Conservation (phyloP, 164 flowering plant genomes). For the Vitis rupestris region DNA sequence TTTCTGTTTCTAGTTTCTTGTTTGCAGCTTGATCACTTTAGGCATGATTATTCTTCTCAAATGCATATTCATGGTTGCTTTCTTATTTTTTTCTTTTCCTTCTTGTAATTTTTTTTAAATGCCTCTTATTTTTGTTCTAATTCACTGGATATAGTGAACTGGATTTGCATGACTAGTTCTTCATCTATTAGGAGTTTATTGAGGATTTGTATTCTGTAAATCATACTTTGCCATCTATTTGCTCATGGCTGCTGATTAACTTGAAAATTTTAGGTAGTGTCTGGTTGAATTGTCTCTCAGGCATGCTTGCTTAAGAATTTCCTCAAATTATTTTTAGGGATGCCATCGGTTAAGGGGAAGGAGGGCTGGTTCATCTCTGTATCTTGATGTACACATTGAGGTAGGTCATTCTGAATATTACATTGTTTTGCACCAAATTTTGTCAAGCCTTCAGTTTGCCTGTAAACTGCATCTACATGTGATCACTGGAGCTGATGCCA, state of each 20-base stretch:
- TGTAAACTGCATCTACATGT: neutral
- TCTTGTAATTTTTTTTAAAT: too few relatives aligned
- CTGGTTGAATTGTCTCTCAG: neutral
- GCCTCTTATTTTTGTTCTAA: too few relatives aligned
- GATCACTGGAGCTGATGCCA: neutral
- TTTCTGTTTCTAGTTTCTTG: too few relatives aligned
- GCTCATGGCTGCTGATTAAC: neutral
- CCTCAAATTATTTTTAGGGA: conserved; percentile 46
- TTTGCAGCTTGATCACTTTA: too few relatives aligned
- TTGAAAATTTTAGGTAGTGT: neutral
- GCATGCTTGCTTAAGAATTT: neutral
- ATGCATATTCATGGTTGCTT: too few relatives aligned
- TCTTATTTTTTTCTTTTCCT: too few relatives aligned
- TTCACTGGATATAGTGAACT: too few relatives aligned
- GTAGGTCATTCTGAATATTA: conserved; percentile 26
- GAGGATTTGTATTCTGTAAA: neutral
- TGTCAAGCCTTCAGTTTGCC: neutral
- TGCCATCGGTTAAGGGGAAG: conserved; percentile 88
- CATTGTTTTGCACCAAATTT: neutral
- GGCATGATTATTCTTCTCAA: too few relatives aligned
- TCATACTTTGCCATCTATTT: neutral
- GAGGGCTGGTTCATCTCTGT: conserved; percentile 85
- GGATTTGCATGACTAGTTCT: too few relatives aligned
- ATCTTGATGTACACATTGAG: conserved; percentile 94
- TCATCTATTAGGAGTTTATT: neutral